Percentiles rank a stretch among this genome's conserved stretches.
phyloP scores from a whole-genome alignment of 2,329 filamentous ascomycete species.

The Cytospora chrysosperma region DNA sequence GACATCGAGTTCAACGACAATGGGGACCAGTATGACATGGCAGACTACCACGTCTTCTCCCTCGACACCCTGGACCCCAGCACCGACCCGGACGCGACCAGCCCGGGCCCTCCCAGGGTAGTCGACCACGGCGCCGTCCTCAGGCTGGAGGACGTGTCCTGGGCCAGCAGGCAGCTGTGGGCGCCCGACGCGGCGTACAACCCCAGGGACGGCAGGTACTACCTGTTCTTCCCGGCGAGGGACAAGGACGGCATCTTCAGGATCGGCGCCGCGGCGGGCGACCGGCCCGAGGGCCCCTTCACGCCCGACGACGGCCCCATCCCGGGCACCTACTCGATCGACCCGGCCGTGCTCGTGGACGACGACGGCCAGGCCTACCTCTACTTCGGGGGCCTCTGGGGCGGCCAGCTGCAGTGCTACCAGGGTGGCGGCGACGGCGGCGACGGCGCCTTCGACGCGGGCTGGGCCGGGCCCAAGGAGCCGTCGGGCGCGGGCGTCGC shows the following conservation, averaged over 20 bases:
- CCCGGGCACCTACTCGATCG: constrained; percentile 70
- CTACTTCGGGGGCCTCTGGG: constrained; percentile 80
- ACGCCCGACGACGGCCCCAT: constrained; percentile 63
- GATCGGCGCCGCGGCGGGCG: constrained; percentile 68
- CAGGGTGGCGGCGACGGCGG: constrained; percentile 49
- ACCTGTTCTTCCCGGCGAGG: constrained; percentile 74
- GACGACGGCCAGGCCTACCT: constrained; percentile 61
- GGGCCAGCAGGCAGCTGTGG: constrained; percentile 79
- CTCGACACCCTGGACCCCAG: constrained; percentile 29
- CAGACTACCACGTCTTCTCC: constrained; percentile 78
- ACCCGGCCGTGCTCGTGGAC: constrained; percentile 74
- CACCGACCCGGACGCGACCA: constrained; percentile 40
- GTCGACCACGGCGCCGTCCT: constrained; percentile 73
- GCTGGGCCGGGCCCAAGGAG: constrained; percentile 57
- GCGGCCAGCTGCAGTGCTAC: constrained; percentile 79
- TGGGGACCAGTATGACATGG: constrained; percentile 84
- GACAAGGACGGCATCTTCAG: constrained; percentile 70
- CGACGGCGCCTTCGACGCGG: constrained; percentile 52
- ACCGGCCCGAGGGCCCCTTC: constrained; percentile 69
- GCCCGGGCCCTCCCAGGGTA: constrained; percentile 43
- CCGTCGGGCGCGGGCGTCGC: constrained; percentile 52
- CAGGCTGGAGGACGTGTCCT: constrained; percentile 64
- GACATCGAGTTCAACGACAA: constrained; percentile 77
- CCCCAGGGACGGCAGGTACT: constrained; percentile 65
- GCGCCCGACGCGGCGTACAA: constrained; percentile 67